Evolutionary conservation across 2,329 filamentous ascomycete species (phyloP), one percentile per base, ranked within the genome.

Genomic region (Ophiocordyceps sinensis): DNA sequence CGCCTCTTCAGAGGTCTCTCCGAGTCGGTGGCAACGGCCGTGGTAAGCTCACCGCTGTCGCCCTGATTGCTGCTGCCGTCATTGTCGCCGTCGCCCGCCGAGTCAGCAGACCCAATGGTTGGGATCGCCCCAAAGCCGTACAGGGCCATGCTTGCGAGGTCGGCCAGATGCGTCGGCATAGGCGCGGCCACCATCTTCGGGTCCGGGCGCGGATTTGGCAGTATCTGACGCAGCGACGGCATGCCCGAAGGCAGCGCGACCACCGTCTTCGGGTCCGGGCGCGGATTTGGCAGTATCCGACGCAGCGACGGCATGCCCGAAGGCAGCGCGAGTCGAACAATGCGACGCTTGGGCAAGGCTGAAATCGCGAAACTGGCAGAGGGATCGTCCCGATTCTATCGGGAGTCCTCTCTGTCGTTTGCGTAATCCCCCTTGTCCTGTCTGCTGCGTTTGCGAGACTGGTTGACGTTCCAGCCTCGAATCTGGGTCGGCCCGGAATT

Each of bases 401-500:
- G 57, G 52, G 58, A 56, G 45, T 62, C 59, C 48, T 61, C 58
- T 49, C 58, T 52, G 44, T 62, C 59, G 47, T 54, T 54, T 38
- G 49, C 50, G 41, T 51, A 47, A 30, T 60, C 57, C 15, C 47
- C 49, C 45, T 52, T 53, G 21, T 58, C 60, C 38, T 56, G 52
- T 47, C 55, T 61, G 43, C 56, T 54, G 46, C 57, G 53, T 47
- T 63, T 63, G 36, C 60, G 56, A 42, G 57, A 56, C 44, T 60
- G 60, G 42, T 65, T 65, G 10, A 65, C 61, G 37, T 71, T 73
- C 73, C 73, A 77, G 1, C 73, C 73, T 26, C 73, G 58, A 28
- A 77, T 75, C 36, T 66, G 64, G 12, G 71, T 73, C 1, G 73
- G 73, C 0, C 71, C 73, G 14, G 67, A 70, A 38, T 65, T 66